Base-by-base conservation (phyloP, 306 rosid species). In the Lathyrus oleraceus region DNA sequence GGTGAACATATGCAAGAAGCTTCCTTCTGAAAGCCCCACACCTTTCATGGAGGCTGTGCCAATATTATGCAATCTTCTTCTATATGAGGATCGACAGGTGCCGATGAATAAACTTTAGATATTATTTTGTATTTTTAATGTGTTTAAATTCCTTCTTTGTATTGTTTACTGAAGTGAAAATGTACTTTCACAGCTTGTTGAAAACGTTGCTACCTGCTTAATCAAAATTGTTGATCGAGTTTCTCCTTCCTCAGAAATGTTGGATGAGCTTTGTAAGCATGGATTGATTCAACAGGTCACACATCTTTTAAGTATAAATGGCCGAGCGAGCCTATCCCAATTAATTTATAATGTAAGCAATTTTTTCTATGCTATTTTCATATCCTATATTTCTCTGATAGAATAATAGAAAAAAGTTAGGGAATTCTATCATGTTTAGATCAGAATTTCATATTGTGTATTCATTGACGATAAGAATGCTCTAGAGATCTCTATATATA, bases 31-130 rank as follows among this genome's bases (percentile, higher is more conserved):
- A 78, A 79, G 81, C 67, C 88, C 89, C 56, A 85, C 90, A 36
- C 87, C 85, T 72, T 78, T 88, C 83, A 86, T 89, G 92, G 97
- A 91, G 70, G 97, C 99, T 68, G 92, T 95, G 72, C 99, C 99
- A 43, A 87, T 81, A 73, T 79, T 95, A 70, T 91, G 97, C 89
- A 95, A 89, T 80, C 99, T 95, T 78, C 96, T 95, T 75, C 89
- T 81, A 65, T 86, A 89, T 19, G 97, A 95, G 85, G 99, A 95
- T 82, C 76, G 85, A 15, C 91, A 95, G 99, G 99, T 91, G 79
- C 66, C 28, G 68, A 28, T 38, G 20, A 70, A 49, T 76, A 61
- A 49, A 39, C 13, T 74, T 59, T 20, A 65, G 43, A 48, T 49
- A n/a, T 67, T 57, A 56, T 67, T 61, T 47, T 57, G 21, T 39